Conservation (phyloP, 106 monocot species). For the Iris macrosiphon region DNA sequence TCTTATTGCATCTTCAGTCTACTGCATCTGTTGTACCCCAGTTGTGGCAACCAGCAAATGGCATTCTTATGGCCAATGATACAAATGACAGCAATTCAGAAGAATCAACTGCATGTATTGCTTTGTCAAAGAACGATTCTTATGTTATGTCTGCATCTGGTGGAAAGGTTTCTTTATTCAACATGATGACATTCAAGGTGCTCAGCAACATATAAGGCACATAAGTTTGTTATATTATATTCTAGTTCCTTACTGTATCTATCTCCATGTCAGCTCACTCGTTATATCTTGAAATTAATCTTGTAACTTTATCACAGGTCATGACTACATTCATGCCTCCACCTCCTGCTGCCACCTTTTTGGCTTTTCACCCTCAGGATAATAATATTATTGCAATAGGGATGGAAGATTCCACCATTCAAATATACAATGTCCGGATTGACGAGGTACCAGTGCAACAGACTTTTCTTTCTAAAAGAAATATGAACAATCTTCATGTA, state of each 20-base stretch:
- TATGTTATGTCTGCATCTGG: constrained; percentile 95
- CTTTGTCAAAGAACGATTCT: constrained; percentile 86
- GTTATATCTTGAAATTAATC: no score
- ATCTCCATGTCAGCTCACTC: no score
- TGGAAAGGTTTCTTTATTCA: constrained; percentile 67
- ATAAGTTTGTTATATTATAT: no score
- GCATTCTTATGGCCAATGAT: constrained; percentile 86
- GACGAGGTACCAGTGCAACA: no score
- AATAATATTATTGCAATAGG: constrained; percentile 96
- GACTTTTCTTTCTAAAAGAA: no score
- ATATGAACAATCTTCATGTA: no score
- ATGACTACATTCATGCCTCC: constrained; percentile 98
- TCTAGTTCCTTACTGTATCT: no score
- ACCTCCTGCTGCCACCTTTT: constrained; percentile 88
- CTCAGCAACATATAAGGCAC: no score
- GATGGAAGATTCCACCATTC: constrained; percentile 92
- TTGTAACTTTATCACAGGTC: constrained; percentile 30
- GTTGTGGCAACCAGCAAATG: constrained; percentile 83
- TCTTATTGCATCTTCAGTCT: constrained; percentile 38
- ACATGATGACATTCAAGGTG: constrained; percentile 10
- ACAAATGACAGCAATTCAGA: constrained; percentile 63
- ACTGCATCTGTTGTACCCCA: constrained; percentile 70
- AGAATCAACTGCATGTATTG: constrained; percentile 83
- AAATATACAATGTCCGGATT: constrained; percentile 88
- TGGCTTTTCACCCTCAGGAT: no score